Base-by-base conservation (phyloP, 768 basidiomycete genomes). In the Termitomyces sp. region DNA sequence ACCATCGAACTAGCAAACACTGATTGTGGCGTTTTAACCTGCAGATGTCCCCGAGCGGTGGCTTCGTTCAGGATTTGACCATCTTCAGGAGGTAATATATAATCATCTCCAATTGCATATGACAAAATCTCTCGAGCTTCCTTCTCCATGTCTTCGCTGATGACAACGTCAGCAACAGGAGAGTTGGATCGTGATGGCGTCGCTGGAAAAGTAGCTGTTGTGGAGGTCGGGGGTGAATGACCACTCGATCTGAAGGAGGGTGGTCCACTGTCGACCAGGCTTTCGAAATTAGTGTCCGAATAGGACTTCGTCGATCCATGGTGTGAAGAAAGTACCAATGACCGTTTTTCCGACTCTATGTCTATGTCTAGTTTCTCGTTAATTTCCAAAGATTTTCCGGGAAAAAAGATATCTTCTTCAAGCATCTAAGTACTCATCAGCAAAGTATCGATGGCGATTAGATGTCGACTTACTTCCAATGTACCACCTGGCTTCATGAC, bases 401-500 rank as follows among this genome's bases (percentile, higher is more conserved):
- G 88, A 64, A 90, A 89, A 65, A 81, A 84, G 3, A 91, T 68
- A 60, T 91, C 87, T 68, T 89, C 87, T 66, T 91, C 89, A 50
- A 88, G 73, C 70, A 90, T 77, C 85, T 87, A 16, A 36, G 24
- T 31, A 31, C 37, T 51, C 28, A n/a, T 48, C 20, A 36, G 20
- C 24, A 61, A 31, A 8, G 44, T 41, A 36, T 33, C 20, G 22
- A 26, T 1, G 5, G 2, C 20, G 56, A 53, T 34, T 31, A 36
- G 53, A 46, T 20, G 41, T 8, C 48, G 22, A 65, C 70, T 44
- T 62, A 84, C 86, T 73, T 90, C 87, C 55, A 90, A 80, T 6
- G 84, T 82, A n/a, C 77, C 87, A 37, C 87, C 87, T 12, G 86
- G 80, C 68, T 85, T 88, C 81, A 90, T 81, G 1, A 91, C 84